phyloP scores from a whole-genome alignment of 208 protist genomes.

The Trypanosoma avium region DNA sequence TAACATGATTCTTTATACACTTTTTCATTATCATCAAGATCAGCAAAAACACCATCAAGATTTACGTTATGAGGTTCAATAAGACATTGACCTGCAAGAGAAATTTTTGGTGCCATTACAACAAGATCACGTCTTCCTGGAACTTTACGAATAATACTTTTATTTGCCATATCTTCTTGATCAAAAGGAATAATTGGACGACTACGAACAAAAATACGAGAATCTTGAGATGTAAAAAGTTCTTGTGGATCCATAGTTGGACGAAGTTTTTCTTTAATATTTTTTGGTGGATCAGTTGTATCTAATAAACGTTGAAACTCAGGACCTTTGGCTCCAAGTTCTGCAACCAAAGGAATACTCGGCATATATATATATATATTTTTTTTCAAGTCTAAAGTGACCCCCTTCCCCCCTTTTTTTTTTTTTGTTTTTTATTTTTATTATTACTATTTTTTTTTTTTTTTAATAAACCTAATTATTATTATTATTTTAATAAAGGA shows the following conservation, averaged over 20 bases:
- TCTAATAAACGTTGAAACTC: conserved; percentile 86
- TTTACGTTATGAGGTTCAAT: conserved; percentile 74
- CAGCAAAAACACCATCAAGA: conserved; percentile 80
- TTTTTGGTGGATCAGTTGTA: conserved; percentile 47
- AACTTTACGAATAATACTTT: conserved; percentile 81
- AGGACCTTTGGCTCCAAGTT: conserved; percentile 77
- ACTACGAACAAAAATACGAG: conserved; percentile 83
- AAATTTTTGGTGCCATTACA: conserved; percentile 85
- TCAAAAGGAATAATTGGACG: conserved; percentile 84
- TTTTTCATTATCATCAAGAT: conserved; percentile 55
- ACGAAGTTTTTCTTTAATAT: conserved; percentile 59
- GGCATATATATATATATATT: conserved; percentile 48
- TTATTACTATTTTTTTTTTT: conserved; percentile 2
- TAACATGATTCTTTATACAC: conserved; percentile 82
- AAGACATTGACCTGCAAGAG: conserved; percentile 71
- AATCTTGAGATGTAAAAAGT: conserved; percentile 79
- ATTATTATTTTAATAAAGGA: too few relatives aligned
- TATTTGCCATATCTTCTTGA: conserved; percentile 60
- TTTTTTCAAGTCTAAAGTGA: neutral
- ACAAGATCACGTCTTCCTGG: conserved; percentile 72
- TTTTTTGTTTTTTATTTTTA: conserved; percentile 3
- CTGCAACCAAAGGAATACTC: conserved; percentile 81
- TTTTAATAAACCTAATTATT: too few relatives aligned
- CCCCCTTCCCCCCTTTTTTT: too few relatives aligned
- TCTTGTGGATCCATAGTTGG: conserved; percentile 63